Base-by-base conservation (phyloP, 495 filamentous ascomycete species). In the Cairneyella variabilis region DNA sequence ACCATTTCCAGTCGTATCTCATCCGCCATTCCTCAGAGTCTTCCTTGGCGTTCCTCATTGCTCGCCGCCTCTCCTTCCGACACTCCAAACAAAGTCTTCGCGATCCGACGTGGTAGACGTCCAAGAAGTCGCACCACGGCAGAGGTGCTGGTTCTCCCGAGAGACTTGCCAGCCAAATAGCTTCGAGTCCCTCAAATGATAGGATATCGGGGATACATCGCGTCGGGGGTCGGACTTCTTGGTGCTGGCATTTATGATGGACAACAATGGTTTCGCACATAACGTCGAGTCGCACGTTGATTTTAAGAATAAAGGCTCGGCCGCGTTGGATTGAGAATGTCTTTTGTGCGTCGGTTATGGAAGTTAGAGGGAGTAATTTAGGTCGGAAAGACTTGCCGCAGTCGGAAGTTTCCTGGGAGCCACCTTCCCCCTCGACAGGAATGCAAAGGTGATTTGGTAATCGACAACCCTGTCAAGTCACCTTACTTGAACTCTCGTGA, bases 51-150 rank as follows among this genome's bases (percentile, higher is more conserved):
- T 48, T 28, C 27, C 27, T 26, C 26, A 28, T 20, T 3, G 17
- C 27, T 34, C 9, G 18, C 16, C 44, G n/a, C 18, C 44, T 48
- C 27, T 48, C 26, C 44, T 48, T 48, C 44, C 44, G 30, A 27
- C 44, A 48, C 30, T 48, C 26, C 17, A 27, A 27, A 18, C 44
- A 48, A 12, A 48, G n/a, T 28, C 26, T 26, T 14, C 23, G 30
- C 25, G 22, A 28, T 10, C 27, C 22, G 17, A 34, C 44, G 25
- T 3, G 10, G 34, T 16, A 20, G 3, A 11, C 17, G 11, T 20
- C 34, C 11, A 30, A 14, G 16, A 30, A 28, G 11, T 23, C 30
- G 44, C 43, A 48, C 44, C 44, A 48, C 21, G 26, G 44, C 17
- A 48, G 44, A 17, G 26, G 44, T 34, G 44, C 44, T 28, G 23